These are phyloP conservation scores for Fusarium mangiferae DNA, from an alignment of 2,329 filamentous ascomycete species.

Conservation along the genomic window DNA sequence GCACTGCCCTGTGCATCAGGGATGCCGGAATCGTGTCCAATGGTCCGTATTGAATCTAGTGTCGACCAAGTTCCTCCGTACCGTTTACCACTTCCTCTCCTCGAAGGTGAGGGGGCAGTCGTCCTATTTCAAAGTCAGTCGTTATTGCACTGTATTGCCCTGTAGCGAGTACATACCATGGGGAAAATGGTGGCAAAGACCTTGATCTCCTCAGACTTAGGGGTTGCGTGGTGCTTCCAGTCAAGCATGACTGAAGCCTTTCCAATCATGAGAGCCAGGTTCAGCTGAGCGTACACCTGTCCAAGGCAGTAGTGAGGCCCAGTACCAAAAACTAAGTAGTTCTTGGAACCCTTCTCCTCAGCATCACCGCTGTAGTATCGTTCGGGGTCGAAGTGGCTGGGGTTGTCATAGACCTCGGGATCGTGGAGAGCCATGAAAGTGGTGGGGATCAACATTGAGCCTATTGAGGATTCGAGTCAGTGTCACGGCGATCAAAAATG, in stretches of 20 bases:
- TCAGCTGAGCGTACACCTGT: conserved; percentile 89
- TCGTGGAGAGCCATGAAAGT: conserved; percentile 92
- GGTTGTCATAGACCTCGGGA: conserved; percentile 89
- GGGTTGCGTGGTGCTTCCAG: conserved; percentile 90
- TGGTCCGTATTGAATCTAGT: conserved; percentile 8
- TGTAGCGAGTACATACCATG: conserved; percentile 69
- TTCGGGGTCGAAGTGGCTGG: conserved; percentile 89
- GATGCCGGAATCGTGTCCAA: background rate
- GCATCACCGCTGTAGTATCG: conserved; percentile 91
- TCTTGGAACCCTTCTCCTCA: conserved; percentile 87
- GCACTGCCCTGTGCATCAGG: background rate
- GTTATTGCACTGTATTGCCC: background rate
- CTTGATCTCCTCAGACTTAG: conserved; percentile 90
- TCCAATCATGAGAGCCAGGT: conserved; percentile 88
- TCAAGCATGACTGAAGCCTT: conserved; percentile 88
- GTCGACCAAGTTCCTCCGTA: conserved; percentile 5
- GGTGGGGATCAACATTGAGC: conserved; percentile 93
- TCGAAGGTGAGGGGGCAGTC: conserved; percentile 83
- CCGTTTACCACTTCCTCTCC: conserved; percentile 59
- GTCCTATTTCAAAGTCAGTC: conserved; percentile 65
- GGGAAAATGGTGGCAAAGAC: conserved; percentile 99
- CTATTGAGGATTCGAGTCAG: conserved; percentile 50
- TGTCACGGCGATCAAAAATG: background rate
- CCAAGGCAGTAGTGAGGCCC: conserved; percentile 97
- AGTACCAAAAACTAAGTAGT: conserved; percentile 95